Evolutionary conservation across 371 early-diverging fungal species (phyloP).

Genomic region (Mortierella sp.): DNA sequence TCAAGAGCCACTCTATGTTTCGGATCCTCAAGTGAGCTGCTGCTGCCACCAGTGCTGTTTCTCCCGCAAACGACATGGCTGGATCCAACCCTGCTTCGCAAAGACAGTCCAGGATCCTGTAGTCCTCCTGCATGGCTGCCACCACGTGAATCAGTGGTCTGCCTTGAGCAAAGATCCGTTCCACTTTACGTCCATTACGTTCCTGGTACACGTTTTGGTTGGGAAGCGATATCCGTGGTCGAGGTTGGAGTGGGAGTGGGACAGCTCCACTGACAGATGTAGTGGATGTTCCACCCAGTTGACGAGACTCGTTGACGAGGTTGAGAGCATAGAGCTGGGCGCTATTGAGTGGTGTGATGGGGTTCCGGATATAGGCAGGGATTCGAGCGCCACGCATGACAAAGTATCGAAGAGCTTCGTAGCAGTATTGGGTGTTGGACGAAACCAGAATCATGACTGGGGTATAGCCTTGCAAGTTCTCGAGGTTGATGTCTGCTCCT

Average conservation of each 20-base stretch:
- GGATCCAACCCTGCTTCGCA: slow-evolving; percentile 53
- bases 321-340: slow-evolving; percentile 45
- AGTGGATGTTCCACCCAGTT: not conserved
- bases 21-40: slow-evolving; percentile 51
- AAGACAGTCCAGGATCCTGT: slow-evolving; percentile 46
- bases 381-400: slow-evolving; percentile 54
- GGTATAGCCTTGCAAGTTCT: slow-evolving; percentile 48
- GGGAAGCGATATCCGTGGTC: slow-evolving; percentile 10
- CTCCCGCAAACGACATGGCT: slow-evolving; percentile 46
- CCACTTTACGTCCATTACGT: slow-evolving; percentile 23
- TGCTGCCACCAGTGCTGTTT: slow-evolving; percentile 50
- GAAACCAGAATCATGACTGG: slow-evolving; percentile 52
- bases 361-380: slow-evolving; percentile 48
- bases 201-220: slow-evolving; percentile 33
- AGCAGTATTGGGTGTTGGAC: slow-evolving; percentile 51
- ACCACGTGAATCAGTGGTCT: slow-evolving; percentile 51
- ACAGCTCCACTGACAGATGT: not conserved
- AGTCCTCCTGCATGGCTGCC: slow-evolving; percentile 53
- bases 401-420: slow-evolving; percentile 49
- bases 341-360: slow-evolving; percentile 47
- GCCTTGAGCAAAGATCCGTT: slow-evolving; percentile 37
- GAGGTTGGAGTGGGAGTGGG: no score
- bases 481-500: slow-evolving; percentile 51
- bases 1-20: slow-evolving; percentile 52
- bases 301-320: slow-evolving; percentile 36